phyloP scores from a whole-genome alignment of 768 basidiomycete genomes.

The Cubamyces sp. region DNA sequence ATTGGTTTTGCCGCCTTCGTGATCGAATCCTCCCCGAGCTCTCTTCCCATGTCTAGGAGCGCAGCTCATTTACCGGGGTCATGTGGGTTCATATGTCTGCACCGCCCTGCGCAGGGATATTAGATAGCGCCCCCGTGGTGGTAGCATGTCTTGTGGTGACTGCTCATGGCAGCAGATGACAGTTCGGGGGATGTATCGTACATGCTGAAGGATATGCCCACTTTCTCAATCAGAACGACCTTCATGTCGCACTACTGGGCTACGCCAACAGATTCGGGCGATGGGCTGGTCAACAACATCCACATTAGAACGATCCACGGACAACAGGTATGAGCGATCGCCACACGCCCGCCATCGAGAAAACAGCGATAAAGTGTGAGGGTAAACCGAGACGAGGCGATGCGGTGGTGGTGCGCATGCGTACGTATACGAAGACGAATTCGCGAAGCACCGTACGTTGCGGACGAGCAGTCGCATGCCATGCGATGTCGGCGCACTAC shows the following conservation, averaged over 20 bases:
- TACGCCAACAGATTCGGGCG: background rate
- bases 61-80: background rate
- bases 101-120: background rate
- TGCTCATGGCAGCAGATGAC: background rate
- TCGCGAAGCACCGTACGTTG: background rate
- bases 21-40: background rate
- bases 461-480: background rate
- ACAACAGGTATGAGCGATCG: background rate
- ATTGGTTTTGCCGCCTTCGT: background rate
- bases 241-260: no score
- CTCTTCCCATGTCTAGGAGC: background rate
- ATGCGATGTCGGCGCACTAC: background rate
- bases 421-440: no score
- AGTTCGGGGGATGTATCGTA: no score
- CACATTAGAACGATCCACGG: slow-evolving; percentile 23
- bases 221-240: no score
- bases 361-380: background rate
- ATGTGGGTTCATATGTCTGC: slow-evolving; percentile 3
- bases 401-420: background rate
- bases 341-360: slow-evolving; percentile 3
- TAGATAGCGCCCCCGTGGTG: background rate
- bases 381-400: background rate
- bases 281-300: slow-evolving; percentile 13
- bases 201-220: no score
- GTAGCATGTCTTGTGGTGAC: background rate